Conservation (phyloP, 2,329 filamentous ascomycete species). For the Ophiocordyceps unilateralis region DNA sequence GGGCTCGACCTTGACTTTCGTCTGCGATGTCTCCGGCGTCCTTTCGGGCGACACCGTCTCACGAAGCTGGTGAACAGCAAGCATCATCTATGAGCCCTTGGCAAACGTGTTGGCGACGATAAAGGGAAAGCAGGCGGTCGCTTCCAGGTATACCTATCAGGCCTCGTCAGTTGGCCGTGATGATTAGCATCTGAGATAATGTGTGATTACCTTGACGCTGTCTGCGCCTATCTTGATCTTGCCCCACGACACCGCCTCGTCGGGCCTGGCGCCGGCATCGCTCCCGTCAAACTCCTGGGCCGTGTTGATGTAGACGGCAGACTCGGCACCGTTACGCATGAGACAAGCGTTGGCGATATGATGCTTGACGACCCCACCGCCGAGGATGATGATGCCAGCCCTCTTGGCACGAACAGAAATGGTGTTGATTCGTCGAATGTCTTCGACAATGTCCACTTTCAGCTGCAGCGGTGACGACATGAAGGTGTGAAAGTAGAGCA, state of each 20-base stretch:
- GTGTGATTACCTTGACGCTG: slow-evolving; percentile 57
- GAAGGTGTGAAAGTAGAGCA: slow-evolving; percentile 98
- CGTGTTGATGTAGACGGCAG: slow-evolving; percentile 94
- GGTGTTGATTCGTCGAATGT: slow-evolving; percentile 85
- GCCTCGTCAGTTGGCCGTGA: neutral
- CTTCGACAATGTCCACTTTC: slow-evolving; percentile 79
- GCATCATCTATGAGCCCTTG: slow-evolving; percentile 22
- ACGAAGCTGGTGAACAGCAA: neutral
- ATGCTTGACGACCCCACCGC: slow-evolving; percentile 91
- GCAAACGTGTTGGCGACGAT: slow-evolving; percentile 53
- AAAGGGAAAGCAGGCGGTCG: slow-evolving; percentile 46
- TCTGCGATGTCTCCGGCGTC: neutral
- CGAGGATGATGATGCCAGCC: slow-evolving; percentile 88
- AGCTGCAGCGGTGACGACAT: slow-evolving; percentile 69
- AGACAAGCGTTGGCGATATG: slow-evolving; percentile 95
- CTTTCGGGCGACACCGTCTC: too few species aligned
- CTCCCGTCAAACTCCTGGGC: slow-evolving; percentile 95
- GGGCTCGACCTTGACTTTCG: neutral
- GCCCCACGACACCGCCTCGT: slow-evolving; percentile 96
- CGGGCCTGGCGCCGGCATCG: slow-evolving; percentile 83
- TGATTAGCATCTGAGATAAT: neutral
- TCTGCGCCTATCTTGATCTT: slow-evolving; percentile 87
- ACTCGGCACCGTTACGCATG: slow-evolving; percentile 95
- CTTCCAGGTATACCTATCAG: slow-evolving; percentile 42
- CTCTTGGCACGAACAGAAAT: slow-evolving; percentile 74